phyloP scores from a whole-genome alignment of 164 flowering plant genomes.

The Stephania japonica region DNA sequence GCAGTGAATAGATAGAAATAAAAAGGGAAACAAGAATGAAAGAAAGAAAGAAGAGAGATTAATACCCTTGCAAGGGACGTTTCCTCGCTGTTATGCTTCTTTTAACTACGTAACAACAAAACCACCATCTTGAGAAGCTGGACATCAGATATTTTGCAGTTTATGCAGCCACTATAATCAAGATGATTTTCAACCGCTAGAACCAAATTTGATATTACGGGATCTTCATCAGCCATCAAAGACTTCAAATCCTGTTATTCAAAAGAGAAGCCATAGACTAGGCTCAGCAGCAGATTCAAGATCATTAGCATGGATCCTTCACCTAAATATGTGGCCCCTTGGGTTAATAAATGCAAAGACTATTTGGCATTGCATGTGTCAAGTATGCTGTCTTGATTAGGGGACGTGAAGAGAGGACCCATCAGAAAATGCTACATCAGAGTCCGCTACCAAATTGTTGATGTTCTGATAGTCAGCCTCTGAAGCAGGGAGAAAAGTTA shows the following conservation, averaged over 20 bases:
- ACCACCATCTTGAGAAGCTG: slow-evolving; percentile 1
- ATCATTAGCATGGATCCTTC: neutral
- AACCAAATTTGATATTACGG: neutral
- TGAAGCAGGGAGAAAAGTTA: slow-evolving; percentile 4
- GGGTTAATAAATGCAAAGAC: slow-evolving; percentile 1
- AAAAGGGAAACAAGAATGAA: too few relatives aligned
- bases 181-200: slow-evolving; percentile 4
- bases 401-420: neutral
- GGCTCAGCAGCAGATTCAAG: slow-evolving; percentile 2
- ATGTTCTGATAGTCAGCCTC: neutral
- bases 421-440: slow-evolving; percentile 2
- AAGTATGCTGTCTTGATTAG: neutral
- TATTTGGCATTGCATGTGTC: neutral
- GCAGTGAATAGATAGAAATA: too few relatives aligned
- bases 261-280: neutral
- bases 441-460: neutral
- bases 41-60: neutral
- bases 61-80: neutral
- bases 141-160: neutral
- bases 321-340: neutral
- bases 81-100: neutral
- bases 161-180: neutral
- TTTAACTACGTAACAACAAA: neutral
- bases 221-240: neutral
- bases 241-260: slow-evolving; percentile 1